Conservation (phyloP, 2,329 filamentous ascomycete genomes). For the Penicillium sp. region DNA sequence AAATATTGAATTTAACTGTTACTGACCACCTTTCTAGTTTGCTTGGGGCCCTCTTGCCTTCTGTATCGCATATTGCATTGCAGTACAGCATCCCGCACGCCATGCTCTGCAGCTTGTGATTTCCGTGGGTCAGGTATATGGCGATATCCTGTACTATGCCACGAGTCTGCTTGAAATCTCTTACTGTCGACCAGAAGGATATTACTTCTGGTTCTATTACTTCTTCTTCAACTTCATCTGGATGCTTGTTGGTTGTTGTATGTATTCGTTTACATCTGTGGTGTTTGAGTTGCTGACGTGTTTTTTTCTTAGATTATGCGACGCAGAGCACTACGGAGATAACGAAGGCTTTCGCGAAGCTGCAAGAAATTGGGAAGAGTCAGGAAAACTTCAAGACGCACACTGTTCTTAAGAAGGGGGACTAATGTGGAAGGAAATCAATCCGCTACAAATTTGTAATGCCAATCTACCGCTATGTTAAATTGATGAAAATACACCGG, state of each 20-base stretch:
- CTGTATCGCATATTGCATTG: slow-evolving; percentile 49
- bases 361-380: background rate
- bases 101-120: slow-evolving; percentile 53
- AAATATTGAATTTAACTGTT: background rate
- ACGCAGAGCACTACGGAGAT: background rate
- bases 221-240: slow-evolving; percentile 57
- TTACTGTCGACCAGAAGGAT: slow-evolving; percentile 53
- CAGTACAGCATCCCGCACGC: slow-evolving; percentile 49
- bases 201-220: slow-evolving; percentile 59
- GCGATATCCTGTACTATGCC: slow-evolving; percentile 56
- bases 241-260: slow-evolving; percentile 51
- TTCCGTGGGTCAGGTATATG: slow-evolving; percentile 55
- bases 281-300: background rate
- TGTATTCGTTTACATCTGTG: slow-evolving; percentile 1
- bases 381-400: background rate
- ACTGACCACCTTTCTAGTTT: slow-evolving; percentile 20
- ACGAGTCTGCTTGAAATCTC: slow-evolving; percentile 52
- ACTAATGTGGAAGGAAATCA: background rate
- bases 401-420: background rate
- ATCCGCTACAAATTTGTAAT: background rate
- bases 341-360: background rate
- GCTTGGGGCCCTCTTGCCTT: slow-evolving; percentile 58
- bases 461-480: too few relatives aligned
- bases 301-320: background rate
- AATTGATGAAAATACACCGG: too few relatives aligned